These are phyloP conservation scores for Claviceps sp. DNA, from an alignment of 2,329 filamentous ascomycete species.

Conservation along the genomic window DNA sequence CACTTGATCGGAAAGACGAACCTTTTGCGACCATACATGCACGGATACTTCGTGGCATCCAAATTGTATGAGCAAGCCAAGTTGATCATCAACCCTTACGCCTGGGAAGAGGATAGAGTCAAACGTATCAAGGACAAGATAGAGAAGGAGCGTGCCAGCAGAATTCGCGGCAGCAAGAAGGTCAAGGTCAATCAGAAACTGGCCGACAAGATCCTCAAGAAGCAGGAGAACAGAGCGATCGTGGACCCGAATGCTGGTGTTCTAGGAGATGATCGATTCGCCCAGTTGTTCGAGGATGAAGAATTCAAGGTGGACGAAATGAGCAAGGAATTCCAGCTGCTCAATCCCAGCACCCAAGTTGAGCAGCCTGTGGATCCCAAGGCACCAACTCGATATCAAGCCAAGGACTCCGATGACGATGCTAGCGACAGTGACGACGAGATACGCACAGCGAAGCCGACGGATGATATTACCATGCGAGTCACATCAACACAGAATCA, in stretches of 20 bases:
- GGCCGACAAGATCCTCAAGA: conserved; percentile 60
- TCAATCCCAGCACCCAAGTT: conserved; percentile 73
- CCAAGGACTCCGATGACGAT: conserved; percentile 30
- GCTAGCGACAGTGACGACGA: conserved; percentile 27
- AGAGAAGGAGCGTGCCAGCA: conserved; percentile 88
- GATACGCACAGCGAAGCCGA: conserved; percentile 10
- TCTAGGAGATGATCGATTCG: conserved; percentile 77
- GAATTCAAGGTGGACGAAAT: conserved; percentile 87
- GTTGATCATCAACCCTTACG: conserved; percentile 83
- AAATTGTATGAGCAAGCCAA: conserved; percentile 91
- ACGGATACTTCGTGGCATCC: conserved; percentile 94
- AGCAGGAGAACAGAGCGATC: conserved; percentile 45
- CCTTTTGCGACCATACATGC: conserved; percentile 90
- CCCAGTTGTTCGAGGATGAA: conserved; percentile 78
- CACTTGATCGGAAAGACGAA: conserved; percentile 87
- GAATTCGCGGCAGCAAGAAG: conserved; percentile 91
- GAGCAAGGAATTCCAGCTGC: conserved; percentile 70
- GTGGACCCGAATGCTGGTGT: conserved; percentile 50
- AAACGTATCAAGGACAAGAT: conserved; percentile 92
- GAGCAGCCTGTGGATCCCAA: conserved; percentile 22
- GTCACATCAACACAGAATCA: conserved; percentile 56
- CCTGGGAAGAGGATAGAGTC: conserved; percentile 82
- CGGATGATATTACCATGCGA: conserved; percentile 43
- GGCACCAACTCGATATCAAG: conserved; percentile 23
- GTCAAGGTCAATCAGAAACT: conserved; percentile 87